Conservation (phyloP, 441 rosid genomes). For the Populus tomentosa region DNA sequence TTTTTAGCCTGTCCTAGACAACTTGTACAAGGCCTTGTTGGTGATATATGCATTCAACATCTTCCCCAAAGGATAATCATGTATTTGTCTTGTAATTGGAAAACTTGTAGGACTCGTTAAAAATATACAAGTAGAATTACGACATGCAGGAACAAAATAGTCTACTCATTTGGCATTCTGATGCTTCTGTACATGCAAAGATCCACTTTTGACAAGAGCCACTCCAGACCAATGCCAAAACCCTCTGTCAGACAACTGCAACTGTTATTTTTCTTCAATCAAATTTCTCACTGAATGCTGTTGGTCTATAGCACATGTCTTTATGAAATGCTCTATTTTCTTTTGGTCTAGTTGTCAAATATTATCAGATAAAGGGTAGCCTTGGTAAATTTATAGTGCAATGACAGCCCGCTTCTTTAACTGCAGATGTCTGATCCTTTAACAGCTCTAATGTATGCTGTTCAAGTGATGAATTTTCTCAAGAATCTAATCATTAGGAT, state of each 20-base stretch:
- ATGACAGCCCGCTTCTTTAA: not conserved
- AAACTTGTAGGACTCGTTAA: not conserved
- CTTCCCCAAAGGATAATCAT: not conserved
- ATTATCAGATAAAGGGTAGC: not conserved
- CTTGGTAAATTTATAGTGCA: conserved; percentile 22
- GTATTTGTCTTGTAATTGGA: not conserved
- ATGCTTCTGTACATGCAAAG: too few relatives aligned
- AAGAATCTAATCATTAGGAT: conserved; percentile 57
- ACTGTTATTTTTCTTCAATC: too few relatives aligned
- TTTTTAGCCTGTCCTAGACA: not conserved
- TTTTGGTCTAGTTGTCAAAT: not conserved
- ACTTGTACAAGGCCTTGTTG: not conserved
- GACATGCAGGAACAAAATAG: not conserved
- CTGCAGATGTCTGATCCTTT: conserved; percentile 89
- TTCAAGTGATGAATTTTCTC: conserved; percentile 88
- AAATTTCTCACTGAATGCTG: not conserved
- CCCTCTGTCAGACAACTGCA: not conserved
- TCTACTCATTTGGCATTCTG: not conserved
- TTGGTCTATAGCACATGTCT: not conserved
- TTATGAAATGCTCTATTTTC: not conserved
- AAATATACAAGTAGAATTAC: not conserved
- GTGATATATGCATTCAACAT: not conserved
- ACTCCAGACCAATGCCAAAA: not conserved
- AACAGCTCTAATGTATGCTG: conserved; percentile 78
- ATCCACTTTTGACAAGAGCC: not conserved